A percentile compares a stretch with the other conserved stretches of the same genome.
Evolutionary conservation across 2,329 filamentous ascomycete species (phyloP).

Genomic region (Fusarium xyrophilum): DNA sequence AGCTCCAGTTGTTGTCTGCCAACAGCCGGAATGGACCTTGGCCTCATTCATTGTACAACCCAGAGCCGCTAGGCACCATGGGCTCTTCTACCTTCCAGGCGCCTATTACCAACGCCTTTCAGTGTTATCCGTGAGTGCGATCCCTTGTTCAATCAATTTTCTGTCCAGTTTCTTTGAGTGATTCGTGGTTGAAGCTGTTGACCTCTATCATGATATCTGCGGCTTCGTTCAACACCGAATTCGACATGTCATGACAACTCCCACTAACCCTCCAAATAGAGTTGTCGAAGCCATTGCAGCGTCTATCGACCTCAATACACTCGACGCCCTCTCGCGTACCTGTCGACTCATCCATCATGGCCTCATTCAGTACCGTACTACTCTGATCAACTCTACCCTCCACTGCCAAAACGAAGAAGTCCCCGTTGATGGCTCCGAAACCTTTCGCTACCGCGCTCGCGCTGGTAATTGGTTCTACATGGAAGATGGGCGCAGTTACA

Average conservation of each 20-base stretch:
- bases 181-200: background rate
- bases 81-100: conserved; percentile 37
- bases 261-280: conserved; percentile 55
- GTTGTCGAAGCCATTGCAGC: conserved; percentile 78
- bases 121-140: conserved; percentile 40
- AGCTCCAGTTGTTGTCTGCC: conserved; percentile 37
- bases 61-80: conserved; percentile 38
- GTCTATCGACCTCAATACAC: conserved; percentile 83
- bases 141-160: background rate
- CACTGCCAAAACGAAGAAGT: conserved; percentile 77
- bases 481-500: conserved; percentile 60
- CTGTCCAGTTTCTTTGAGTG: conserved; percentile 1
- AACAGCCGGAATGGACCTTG: conserved; percentile 41
- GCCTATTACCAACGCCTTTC: conserved; percentile 38
- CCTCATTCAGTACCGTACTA: conserved; percentile 77
- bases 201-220: conserved; percentile 25
- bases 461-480: conserved; percentile 67
- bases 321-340: conserved; percentile 82
- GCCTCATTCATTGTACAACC: conserved; percentile 39
- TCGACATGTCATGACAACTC: conserved; percentile 20
- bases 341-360: conserved; percentile 81
- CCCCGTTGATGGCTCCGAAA: conserved; percentile 61
- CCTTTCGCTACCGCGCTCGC: conserved; percentile 63
- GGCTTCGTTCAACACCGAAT: background rate
- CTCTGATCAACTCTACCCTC: conserved; percentile 76